phyloP scores from a whole-genome alignment of 192 early-diverging fungal species.

The Neocallimastix lanati region DNA sequence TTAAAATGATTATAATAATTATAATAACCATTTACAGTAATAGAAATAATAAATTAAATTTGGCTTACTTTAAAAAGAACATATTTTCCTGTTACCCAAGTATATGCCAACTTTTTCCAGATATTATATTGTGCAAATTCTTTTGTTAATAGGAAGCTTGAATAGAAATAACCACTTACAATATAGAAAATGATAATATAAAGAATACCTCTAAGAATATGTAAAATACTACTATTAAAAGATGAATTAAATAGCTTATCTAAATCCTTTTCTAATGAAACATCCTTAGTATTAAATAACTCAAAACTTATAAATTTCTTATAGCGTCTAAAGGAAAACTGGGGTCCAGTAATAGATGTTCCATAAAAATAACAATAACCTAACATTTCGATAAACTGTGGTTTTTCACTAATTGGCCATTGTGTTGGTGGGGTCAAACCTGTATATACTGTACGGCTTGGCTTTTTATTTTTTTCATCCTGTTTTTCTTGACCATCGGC shows the following conservation, averaged over 20 bases:
- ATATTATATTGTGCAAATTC: not conserved
- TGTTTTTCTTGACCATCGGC: slow-evolving; percentile 19
- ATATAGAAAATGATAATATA: not conserved
- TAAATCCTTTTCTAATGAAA: not conserved
- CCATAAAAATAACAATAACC: not conserved
- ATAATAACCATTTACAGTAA: no score
- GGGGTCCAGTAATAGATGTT: not conserved
- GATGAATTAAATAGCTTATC: not conserved
- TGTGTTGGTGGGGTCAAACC: slow-evolving; percentile 1
- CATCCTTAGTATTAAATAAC: not conserved
- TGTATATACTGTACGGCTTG: slow-evolving; percentile 5
- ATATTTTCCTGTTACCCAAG: not conserved
- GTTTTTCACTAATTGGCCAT: not conserved
- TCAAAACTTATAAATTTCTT: not conserved
- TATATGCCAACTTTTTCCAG: not conserved
- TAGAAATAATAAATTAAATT: no score
- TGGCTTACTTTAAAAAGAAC: not conserved
- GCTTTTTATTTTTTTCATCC: not conserved
- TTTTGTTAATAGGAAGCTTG: not conserved
- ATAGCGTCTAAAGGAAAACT: not conserved
- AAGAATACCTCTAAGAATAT: not conserved
- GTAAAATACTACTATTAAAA: not conserved
- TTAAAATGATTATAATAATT: no score
- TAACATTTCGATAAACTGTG: not conserved
- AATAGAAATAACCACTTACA: not conserved